A percentile compares a stretch with the other conserved stretches of the same genome.
These are phyloP conservation scores for Syncephalastrum monosporum DNA, from an alignment of 371 early-diverging fungal genomes.

Conservation along the genomic window DNA sequence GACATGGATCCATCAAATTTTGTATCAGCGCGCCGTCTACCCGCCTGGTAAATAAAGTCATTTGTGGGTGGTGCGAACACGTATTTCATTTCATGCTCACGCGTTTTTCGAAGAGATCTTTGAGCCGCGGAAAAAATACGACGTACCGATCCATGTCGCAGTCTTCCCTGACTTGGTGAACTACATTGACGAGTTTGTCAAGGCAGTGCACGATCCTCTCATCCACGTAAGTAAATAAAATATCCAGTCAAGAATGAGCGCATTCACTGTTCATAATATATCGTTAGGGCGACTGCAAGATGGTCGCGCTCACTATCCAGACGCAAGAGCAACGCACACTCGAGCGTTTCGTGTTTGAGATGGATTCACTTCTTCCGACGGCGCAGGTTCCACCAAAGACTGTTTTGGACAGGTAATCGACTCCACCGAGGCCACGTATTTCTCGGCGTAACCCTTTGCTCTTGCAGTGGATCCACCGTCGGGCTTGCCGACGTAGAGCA, in stretches of 20 bases:
- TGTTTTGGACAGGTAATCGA: slow-evolving; percentile 10
- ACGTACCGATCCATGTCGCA: slow-evolving; percentile 49
- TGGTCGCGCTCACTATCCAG: slow-evolving; percentile 37
- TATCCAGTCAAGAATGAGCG: neutral
- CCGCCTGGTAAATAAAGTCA: slow-evolving; percentile 36
- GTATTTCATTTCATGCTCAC: neutral
- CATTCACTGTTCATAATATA: neutral
- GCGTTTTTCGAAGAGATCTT: slow-evolving; percentile 32
- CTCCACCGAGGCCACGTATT: neutral
- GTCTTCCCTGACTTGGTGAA: slow-evolving; percentile 42
- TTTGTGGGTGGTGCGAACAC: neutral
- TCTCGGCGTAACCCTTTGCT: slow-evolving; percentile 20
- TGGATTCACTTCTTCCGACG: slow-evolving; percentile 25
- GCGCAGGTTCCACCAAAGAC: slow-evolving; percentile 7
- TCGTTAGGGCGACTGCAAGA: slow-evolving; percentile 35
- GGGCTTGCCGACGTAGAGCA: slow-evolving; percentile 32
- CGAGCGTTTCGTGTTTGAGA: slow-evolving; percentile 57
- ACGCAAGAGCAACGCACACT: slow-evolving; percentile 18
- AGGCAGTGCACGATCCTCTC: slow-evolving; percentile 39
- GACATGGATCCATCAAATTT: slow-evolving; percentile 57
- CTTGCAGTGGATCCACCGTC: neutral
- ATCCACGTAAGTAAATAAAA: slow-evolving; percentile 31
- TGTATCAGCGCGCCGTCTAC: slow-evolving; percentile 52
- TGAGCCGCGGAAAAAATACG: slow-evolving; percentile 45
- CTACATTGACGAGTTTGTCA: slow-evolving; percentile 48